phyloP scores from a whole-genome alignment of 2,329 filamentous ascomycete species.

The Lasiodiplodia citricola region DNA sequence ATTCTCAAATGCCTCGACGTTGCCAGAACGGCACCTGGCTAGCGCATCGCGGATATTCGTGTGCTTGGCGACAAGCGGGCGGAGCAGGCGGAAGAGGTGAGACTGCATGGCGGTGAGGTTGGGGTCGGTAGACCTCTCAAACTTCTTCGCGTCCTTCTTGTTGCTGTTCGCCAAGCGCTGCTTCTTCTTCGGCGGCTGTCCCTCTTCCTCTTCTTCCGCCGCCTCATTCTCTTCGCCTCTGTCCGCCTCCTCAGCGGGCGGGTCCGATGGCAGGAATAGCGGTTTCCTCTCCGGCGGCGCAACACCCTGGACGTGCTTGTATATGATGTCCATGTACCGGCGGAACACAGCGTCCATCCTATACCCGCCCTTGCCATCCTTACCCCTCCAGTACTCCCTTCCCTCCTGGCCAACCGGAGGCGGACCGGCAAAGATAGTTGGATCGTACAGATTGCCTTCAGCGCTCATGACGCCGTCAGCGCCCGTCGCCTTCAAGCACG shows the following conservation, averaged over 20 bases:
- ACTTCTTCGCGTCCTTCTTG: conserved; percentile 42
- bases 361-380: conserved; percentile 80
- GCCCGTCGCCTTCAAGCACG: conserved; percentile 80
- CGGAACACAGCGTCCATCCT: conserved; percentile 86
- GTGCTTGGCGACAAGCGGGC: conserved; percentile 79
- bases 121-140: conserved; percentile 57
- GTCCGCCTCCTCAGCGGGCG: conserved; percentile 33
- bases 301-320: conserved; percentile 73
- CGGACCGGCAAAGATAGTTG: conserved; percentile 77
- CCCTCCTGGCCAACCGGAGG: conserved; percentile 69
- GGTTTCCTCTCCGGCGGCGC: conserved; percentile 71
- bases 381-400: conserved; percentile 83
- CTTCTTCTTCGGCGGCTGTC: conserved; percentile 44
- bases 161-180: conserved; percentile 30
- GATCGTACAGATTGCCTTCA: conserved; percentile 92
- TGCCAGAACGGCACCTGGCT: conserved; percentile 69
- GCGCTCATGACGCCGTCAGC: conserved; percentile 95
- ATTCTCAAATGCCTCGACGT: conserved; percentile 77
- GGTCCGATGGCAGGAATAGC: conserved; percentile 71
- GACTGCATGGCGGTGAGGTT: conserved; percentile 85
- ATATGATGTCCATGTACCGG: conserved; percentile 88
- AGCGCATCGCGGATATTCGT: conserved; percentile 87
- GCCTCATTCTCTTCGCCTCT: not conserved
- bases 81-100: conserved; percentile 89
- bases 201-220: conserved; percentile 33